Evolutionary conservation across 306 rosid species (phyloP), one percentile per base, ranked within the genome.

Genomic region (Delonix regia): DNA sequence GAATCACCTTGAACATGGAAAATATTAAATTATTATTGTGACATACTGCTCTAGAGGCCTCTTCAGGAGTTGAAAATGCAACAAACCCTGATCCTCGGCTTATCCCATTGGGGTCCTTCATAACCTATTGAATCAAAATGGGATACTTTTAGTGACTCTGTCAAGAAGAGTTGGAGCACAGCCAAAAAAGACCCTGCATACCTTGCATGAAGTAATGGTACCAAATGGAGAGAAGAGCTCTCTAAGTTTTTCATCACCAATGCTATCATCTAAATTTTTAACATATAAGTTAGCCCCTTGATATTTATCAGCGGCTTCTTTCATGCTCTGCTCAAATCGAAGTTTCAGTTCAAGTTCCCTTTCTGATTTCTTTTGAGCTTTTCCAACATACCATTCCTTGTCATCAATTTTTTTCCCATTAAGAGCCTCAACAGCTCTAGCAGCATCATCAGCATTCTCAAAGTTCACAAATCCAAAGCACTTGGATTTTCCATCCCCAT

Each of bases 31-130:
- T 42, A 25, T 28, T 38, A 74, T 21, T 41, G 65, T 24, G 38
- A 89, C 97, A 87, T 90, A 94, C 99, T 38, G 99, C 99, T 89
- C 94, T 89, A 49, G 94, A 84, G 70, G 99, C 99, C 84, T 95
- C 99, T 87, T 95, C 99, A 25, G 98, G 90, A 86, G 96, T 89
- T 2, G 99, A 88, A 79, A 92, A 95, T 71, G 99, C 98, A 80
- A 95, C 98, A 85, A 95, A 95, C 19, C 98, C 99, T 0, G 99
- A 95, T 49, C 99, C 99, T 71, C 97, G 88, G 73, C 99, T 95
- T 13, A 91, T 36, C 80, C 99, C 99, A 68, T 80, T 95, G n/a
- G 98, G 98, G 78, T 95, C 99, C 79, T 88, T 88, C 99, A 95
- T 95, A 68, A 95, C 97, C 99, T 94, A 74, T 61, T 84, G 72